Percentiles rank a stretch among this genome's conserved stretches.
Evolutionary conservation across 495 filamentous ascomycete species (phyloP).

Genomic region (Talaromyces adpressus): DNA sequence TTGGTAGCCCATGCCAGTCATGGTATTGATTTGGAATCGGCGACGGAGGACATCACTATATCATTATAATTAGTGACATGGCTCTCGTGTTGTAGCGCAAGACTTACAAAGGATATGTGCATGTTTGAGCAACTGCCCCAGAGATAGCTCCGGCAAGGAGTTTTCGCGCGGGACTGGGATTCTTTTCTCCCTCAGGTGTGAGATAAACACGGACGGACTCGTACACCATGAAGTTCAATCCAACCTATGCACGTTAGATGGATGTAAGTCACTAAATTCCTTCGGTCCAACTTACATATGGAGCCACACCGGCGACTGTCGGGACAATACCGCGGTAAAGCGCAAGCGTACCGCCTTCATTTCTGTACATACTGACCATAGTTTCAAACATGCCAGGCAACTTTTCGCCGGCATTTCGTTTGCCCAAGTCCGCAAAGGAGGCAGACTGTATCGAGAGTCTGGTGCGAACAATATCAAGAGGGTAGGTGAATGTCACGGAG

Average conservation of each 20-base stretch:
- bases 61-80: slow-evolving; percentile 10
- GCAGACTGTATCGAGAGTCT: slow-evolving; percentile 93
- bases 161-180: slow-evolving; percentile 74
- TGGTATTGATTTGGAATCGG: slow-evolving; percentile 97
- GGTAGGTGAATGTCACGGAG: slow-evolving; percentile 74
- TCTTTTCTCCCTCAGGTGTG: slow-evolving; percentile 81
- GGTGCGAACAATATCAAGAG: slow-evolving; percentile 93
- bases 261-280: neutral
- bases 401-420: slow-evolving; percentile 38
- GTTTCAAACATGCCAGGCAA: slow-evolving; percentile 92
- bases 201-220: slow-evolving; percentile 78
- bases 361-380: slow-evolving; percentile 77
- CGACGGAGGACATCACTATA: slow-evolving; percentile 85
- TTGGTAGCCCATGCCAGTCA: slow-evolving; percentile 97
- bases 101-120: slow-evolving; percentile 96
- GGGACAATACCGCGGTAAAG: slow-evolving; percentile 90
- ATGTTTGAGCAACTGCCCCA: slow-evolving; percentile 93
- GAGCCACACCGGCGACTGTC: slow-evolving; percentile 90
- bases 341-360: slow-evolving; percentile 75
- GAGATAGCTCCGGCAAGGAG: slow-evolving; percentile 83
- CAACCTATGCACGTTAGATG: slow-evolving; percentile 52
- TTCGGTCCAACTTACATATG: slow-evolving; percentile 59
- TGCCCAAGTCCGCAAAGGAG: slow-evolving; percentile 72
- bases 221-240: slow-evolving; percentile 97
- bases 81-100: neutral